These are phyloP conservation scores for Sphaerulina vaccinii DNA, from an alignment of 2,329 filamentous ascomycete species.

Conservation along the genomic window DNA sequence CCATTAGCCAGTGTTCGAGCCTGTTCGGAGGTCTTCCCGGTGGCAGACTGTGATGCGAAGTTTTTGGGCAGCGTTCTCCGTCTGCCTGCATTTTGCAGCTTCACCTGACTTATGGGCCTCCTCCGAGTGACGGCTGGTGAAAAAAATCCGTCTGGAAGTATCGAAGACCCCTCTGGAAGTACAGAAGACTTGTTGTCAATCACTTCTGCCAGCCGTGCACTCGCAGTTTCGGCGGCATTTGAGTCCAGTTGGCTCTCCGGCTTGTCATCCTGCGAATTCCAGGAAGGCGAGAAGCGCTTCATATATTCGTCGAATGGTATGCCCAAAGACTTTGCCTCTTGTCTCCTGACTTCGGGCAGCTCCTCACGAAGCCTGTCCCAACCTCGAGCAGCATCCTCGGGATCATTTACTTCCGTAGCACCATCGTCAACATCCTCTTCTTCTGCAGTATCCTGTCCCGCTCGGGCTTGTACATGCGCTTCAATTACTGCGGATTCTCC, in stretches of 20 bases:
- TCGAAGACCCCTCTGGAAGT: slow-evolving; percentile 29
- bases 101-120: slow-evolving; percentile 24
- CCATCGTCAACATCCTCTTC: slow-evolving; percentile 5
- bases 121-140: slow-evolving; percentile 29
- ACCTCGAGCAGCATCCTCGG: slow-evolving; percentile 11
- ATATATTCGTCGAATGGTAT: slow-evolving; percentile 10
- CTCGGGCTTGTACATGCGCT: background rate
- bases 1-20: background rate
- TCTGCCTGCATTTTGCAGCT: slow-evolving; percentile 21
- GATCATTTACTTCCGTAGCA: slow-evolving; percentile 24
- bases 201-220: background rate
- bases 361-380: slow-evolving; percentile 10
- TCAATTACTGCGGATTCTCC: background rate
- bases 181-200: background rate
- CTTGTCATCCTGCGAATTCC: background rate
- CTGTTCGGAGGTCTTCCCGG: background rate
- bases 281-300: slow-evolving; percentile 3
- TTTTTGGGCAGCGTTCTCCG: slow-evolving; percentile 33
- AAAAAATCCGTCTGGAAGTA: slow-evolving; percentile 36
- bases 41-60: slow-evolving; percentile 24
- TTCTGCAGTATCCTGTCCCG: background rate
- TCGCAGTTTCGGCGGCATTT: background rate
- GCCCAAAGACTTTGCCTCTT: slow-evolving; percentile 7
- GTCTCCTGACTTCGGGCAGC: slow-evolving; percentile 6
- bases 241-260: background rate